Percentiles rank a stretch among this genome's conserved stretches.
These are phyloP conservation scores for Ramaria sp. DNA, from an alignment of 768 basidiomycete species.

Conservation along the genomic window DNA sequence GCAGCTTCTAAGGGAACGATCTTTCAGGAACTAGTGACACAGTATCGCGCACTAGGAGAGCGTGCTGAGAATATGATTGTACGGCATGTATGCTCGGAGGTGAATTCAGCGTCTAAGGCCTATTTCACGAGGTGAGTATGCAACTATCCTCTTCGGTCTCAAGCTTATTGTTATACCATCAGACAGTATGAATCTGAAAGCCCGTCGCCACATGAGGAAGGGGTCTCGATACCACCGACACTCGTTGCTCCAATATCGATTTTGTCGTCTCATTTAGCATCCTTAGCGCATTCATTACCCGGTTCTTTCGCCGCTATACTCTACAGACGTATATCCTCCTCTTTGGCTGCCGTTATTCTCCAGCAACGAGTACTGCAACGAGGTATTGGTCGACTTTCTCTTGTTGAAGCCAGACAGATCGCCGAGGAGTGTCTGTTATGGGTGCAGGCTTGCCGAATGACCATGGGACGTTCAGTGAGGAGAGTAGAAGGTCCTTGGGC, in stretches of 20 bases:
- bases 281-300: constrained; percentile 57
- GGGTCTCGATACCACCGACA: constrained; percentile 49
- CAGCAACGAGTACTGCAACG: constrained; percentile 78
- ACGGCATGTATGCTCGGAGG: constrained; percentile 72
- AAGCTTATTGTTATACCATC: constrained; percentile 14
- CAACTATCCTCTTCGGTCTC: constrained; percentile 19
- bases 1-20: constrained; percentile 51
- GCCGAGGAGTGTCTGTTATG: constrained; percentile 70
- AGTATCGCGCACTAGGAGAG: constrained; percentile 46
- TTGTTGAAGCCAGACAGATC: constrained; percentile 50
- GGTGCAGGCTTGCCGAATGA: constrained; percentile 66
- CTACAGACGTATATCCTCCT: constrained; percentile 65
- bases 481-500: constrained; percentile 70
- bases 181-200: constrained; percentile 20
- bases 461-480: constrained; percentile 36
- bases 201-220: constrained; percentile 22
- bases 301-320: constrained; percentile 42
- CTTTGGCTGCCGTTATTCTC: constrained; percentile 66
- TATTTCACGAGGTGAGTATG: constrained; percentile 51
- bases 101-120: constrained; percentile 60
- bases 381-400: constrained; percentile 47
- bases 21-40: constrained; percentile 65
- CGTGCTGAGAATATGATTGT: constrained; percentile 87
- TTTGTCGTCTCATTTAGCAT: constrained; percentile 68
- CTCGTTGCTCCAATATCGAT: constrained; percentile 69